Percentiles rank a stretch among this genome's conserved stretches.
phyloP scores from a whole-genome alignment of 2,329 filamentous ascomycete species.

The Cercospora zeae-maydis region DNA sequence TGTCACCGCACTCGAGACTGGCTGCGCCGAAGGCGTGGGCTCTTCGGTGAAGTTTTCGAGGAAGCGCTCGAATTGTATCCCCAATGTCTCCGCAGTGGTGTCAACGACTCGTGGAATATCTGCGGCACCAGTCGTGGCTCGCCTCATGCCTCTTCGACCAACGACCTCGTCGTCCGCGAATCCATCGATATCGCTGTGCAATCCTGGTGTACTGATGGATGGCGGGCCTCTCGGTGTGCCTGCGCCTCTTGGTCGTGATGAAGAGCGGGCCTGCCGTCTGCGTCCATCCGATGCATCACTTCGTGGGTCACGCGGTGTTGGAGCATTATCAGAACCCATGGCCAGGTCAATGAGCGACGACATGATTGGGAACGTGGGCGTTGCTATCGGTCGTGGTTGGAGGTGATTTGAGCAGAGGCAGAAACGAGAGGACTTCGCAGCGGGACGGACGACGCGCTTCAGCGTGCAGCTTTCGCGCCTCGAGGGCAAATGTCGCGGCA shows the following conservation, averaged over 20 bases:
- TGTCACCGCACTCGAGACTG: conserved; percentile 65
- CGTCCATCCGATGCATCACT: conserved; percentile 37
- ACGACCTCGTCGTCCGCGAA: conserved; percentile 62
- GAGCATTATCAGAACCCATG: conserved; percentile 46
- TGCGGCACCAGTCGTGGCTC: conserved; percentile 44
- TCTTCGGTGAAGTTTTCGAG: conserved; percentile 73
- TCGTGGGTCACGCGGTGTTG: conserved; percentile 35
- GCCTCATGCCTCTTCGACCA: conserved; percentile 49
- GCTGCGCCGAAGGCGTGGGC: conserved; percentile 59
- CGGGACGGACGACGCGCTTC: conserved; percentile 10
- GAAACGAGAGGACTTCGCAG: conserved; percentile 1
- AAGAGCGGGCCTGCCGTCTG: conserved; percentile 43
- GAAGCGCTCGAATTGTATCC: conserved; percentile 74
- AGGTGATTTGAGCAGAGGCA: not conserved
- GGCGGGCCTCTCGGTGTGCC: conserved; percentile 43
- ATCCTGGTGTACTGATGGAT: conserved; percentile 50
- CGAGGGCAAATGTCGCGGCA: not conserved
- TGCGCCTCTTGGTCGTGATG: conserved; percentile 47
- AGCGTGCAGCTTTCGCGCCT: conserved; percentile 8
- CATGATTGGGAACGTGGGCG: conserved; percentile 37
- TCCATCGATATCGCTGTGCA: conserved; percentile 55
- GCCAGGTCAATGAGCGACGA: conserved; percentile 52
- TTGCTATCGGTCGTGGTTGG: not conserved
- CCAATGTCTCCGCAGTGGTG: conserved; percentile 68
- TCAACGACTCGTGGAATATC: conserved; percentile 72